Evolutionary conservation across 495 filamentous ascomycete genomes (phyloP).

Genomic region (Lasiosphaeria ovina): DNA sequence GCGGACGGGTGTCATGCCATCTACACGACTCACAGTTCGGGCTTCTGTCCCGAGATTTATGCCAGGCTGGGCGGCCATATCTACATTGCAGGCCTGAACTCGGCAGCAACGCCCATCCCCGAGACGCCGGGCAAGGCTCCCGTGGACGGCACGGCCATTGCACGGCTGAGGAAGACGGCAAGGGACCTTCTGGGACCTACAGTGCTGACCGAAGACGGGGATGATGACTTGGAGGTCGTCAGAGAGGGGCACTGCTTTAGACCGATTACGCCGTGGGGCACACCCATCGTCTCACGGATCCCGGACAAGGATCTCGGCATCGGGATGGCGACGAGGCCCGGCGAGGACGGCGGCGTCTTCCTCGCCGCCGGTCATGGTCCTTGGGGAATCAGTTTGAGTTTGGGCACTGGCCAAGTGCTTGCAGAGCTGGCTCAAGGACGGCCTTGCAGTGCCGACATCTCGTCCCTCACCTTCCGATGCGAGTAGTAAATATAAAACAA

Average conservation of each 20-base stretch:
- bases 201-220: slow-evolving; percentile 18
- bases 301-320: slow-evolving; percentile 52
- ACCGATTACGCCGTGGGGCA: slow-evolving; percentile 61
- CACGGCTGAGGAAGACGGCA: slow-evolving; percentile 53
- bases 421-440: slow-evolving; percentile 59
- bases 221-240: slow-evolving; percentile 59
- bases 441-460: slow-evolving; percentile 49
- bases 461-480: slow-evolving; percentile 17
- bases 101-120: slow-evolving; percentile 55
- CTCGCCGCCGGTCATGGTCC: slow-evolving; percentile 72
- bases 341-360: slow-evolving; percentile 61
- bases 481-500: not conserved
- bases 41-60: slow-evolving; percentile 72
- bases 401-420: slow-evolving; percentile 67
- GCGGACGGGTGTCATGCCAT: slow-evolving; percentile 61
- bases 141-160: slow-evolving; percentile 46
- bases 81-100: slow-evolving; percentile 75
- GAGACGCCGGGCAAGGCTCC: slow-evolving; percentile 47
- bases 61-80: slow-evolving; percentile 63
- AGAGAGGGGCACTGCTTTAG: slow-evolving; percentile 70
- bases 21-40: slow-evolving; percentile 56
- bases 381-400: slow-evolving; percentile 62
- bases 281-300: slow-evolving; percentile 59
- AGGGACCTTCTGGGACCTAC: slow-evolving; percentile 51
- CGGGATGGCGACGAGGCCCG: slow-evolving; percentile 39